Percentiles rank a stretch among this genome's conserved stretches.
phyloP scores from a whole-genome alignment of 1,284 basidiomycete species.

The Pseudozyma flocculosa region DNA sequence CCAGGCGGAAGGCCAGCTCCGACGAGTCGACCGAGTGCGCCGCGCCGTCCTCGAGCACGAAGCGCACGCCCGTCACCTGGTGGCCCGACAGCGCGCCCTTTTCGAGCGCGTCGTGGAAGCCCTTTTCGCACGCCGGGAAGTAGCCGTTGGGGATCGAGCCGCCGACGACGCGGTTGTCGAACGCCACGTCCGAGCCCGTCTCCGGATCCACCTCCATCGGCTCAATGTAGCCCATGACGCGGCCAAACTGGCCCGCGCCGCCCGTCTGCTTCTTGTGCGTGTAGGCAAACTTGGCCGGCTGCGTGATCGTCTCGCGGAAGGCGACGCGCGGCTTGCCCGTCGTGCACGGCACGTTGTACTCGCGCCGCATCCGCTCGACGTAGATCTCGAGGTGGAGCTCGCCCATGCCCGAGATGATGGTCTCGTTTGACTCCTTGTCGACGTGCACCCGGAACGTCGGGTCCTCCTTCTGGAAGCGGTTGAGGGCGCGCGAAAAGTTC shows the following conservation, averaged over 20 bases:
- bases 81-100: conserved; percentile 90
- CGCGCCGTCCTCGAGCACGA: conserved; percentile 88
- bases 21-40: conserved; percentile 96
- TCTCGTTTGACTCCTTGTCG: conserved; percentile 93
- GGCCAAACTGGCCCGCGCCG: conserved; percentile 94
- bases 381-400: conserved; percentile 99
- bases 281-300: conserved; percentile 79
- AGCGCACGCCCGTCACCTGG: conserved; percentile 78
- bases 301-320: conserved; percentile 90
- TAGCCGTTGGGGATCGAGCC: conserved; percentile 88
- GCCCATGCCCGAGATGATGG: conserved; percentile 99
- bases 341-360: conserved; percentile 90
- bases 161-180: conserved; percentile 86
- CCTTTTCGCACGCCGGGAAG: conserved; percentile 95
- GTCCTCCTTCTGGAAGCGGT: conserved; percentile 98
- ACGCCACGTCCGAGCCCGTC: conserved; percentile 81
- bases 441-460: conserved; percentile 98
- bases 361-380: conserved; percentile 96
- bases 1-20: conserved; percentile 90
- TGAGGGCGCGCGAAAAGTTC: conserved; percentile 87
- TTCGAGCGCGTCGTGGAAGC: conserved; percentile 90
- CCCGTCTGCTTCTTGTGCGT: conserved; percentile 99
- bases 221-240: conserved; percentile 84
- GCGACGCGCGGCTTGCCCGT: conserved; percentile 97
- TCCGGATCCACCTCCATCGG: conserved; percentile 80